These are phyloP conservation scores for Akebia trifoliata DNA, from an alignment of 164 flowering plant species.

Conservation along the genomic window DNA sequence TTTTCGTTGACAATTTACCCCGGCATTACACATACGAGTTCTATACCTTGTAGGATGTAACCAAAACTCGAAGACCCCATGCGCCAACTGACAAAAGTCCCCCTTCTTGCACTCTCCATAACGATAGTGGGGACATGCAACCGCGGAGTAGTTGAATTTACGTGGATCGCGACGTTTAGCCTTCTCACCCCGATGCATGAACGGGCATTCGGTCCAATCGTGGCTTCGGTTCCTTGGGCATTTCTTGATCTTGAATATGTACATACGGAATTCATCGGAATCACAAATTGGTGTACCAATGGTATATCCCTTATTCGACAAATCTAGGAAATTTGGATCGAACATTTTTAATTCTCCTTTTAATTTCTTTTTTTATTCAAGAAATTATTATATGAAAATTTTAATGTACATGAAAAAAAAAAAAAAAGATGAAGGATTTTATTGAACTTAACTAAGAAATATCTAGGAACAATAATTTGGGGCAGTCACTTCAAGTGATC, in stretches of 20 bases:
- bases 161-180: constrained; percentile 54
- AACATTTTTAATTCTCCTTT: too few relatives aligned
- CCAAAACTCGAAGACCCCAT: constrained; percentile 69
- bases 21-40: constrained; percentile 50
- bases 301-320: too few relatives aligned
- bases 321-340: too few relatives aligned
- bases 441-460: too few relatives aligned
- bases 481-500: too few relatives aligned
- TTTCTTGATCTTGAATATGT: constrained; percentile 38
- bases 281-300: constrained; percentile 9
- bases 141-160: constrained; percentile 23
- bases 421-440: too few relatives aligned
- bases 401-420: constrained; percentile 6
- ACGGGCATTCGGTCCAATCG: constrained; percentile 64
- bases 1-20: constrained; percentile 37
- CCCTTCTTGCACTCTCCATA: constrained; percentile 35
- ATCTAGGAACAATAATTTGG: too few relatives aligned
- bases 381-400: background rate
- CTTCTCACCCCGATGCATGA: constrained; percentile 50
- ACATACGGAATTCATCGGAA: constrained; percentile 50
- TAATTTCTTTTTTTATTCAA: background rate
- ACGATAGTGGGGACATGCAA: constrained; percentile 35
- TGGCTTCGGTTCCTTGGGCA: constrained; percentile 35
- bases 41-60: constrained; percentile 58
- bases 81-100: constrained; percentile 43